phyloP scores from a whole-genome alignment of 73 alveolate species.

The Urostyla sp. region DNA sequence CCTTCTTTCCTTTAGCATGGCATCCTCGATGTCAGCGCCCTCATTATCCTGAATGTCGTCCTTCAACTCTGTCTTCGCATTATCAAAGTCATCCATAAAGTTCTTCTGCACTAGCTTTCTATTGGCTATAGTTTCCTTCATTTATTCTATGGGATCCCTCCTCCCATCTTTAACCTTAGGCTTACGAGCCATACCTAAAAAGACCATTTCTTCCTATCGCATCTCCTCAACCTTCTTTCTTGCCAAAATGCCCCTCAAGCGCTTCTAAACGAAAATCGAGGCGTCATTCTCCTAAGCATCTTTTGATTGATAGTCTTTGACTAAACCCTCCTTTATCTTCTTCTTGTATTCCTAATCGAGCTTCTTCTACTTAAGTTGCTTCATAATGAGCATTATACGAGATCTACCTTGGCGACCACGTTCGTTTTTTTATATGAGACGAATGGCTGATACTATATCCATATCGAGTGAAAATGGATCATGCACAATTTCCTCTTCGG shows the following conservation, averaged over 20 bases:
- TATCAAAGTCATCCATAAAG: conserved; percentile 69
- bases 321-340: conserved; percentile 69
- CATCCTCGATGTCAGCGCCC: conserved; percentile 90
- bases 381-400: conserved; percentile 63
- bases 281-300: conserved; percentile 79
- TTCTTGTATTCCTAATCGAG: conserved; percentile 63
- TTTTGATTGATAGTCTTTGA: conserved; percentile 64
- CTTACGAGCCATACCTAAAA: conserved; percentile 84
- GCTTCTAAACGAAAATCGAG: conserved; percentile 71
- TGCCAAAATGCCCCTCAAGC: conserved; percentile 86
- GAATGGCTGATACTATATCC: conserved; percentile 72
- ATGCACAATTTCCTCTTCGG: conserved; percentile 79
- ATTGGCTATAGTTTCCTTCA: conserved; percentile 62
- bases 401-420: conserved; percentile 90
- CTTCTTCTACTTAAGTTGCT: conserved; percentile 49
- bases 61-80: conserved; percentile 78
- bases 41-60: conserved; percentile 80
- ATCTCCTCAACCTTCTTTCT: conserved; percentile 80
- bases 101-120: conserved; percentile 72
- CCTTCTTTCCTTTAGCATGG: conserved; percentile 84
- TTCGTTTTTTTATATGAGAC: conserved; percentile 88
- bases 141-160: conserved; percentile 63
- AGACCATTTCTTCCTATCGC: conserved; percentile 84
- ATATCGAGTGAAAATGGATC: conserved; percentile 73
- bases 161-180: conserved; percentile 67